phyloP scores from a whole-genome alignment of 495 filamentous ascomycete genomes.

The Hypoxylon rickii region DNA sequence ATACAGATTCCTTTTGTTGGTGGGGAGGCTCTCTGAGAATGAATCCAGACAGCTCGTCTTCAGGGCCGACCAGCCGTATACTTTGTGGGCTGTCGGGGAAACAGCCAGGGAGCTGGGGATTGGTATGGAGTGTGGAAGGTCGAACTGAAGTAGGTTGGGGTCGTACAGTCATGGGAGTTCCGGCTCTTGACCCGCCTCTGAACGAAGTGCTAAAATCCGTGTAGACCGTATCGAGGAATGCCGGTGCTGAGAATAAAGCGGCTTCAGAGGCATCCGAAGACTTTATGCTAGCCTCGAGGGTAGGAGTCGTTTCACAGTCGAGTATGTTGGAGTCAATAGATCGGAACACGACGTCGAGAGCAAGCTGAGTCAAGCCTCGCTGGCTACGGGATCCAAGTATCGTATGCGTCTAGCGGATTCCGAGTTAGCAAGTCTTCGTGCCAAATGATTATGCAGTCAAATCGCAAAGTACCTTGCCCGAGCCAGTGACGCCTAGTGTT shows the following conservation, averaged over 20 bases:
- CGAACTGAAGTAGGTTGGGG: conserved; percentile 40
- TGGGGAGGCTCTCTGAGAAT: conserved; percentile 29
- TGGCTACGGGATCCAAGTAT: conserved; percentile 87
- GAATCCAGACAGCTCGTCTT: conserved; percentile 32
- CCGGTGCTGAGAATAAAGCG: conserved; percentile 72
- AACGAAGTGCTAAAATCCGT: conserved; percentile 62
- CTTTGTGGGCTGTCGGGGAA: conserved; percentile 42
- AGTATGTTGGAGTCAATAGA: conserved; percentile 71
- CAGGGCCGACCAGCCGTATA: conserved; percentile 46
- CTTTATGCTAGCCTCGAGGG: conserved; percentile 70
- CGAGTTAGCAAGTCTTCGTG: no score
- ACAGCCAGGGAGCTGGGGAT: conserved; percentile 34
- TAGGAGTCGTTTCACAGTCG: conserved; percentile 60
- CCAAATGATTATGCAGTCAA: no score
- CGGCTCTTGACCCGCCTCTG: conserved; percentile 69
- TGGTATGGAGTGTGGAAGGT: conserved; percentile 31
- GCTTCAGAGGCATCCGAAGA: conserved; percentile 84
- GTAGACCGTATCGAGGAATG: conserved; percentile 82
- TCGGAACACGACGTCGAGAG: conserved; percentile 85
- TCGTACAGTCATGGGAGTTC: conserved; percentile 82
- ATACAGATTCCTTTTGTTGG: conserved; percentile 6
- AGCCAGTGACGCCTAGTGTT: conserved; percentile 92
- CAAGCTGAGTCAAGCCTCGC: conserved; percentile 87
- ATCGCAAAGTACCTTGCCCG: conserved; percentile 93
- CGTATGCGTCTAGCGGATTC: conserved; percentile 78